Percentiles rank a stretch among this genome's conserved stretches.
Evolutionary conservation across 768 basidiomycete species (phyloP).

Genomic region (Kwoniella mangroviensis): DNA sequence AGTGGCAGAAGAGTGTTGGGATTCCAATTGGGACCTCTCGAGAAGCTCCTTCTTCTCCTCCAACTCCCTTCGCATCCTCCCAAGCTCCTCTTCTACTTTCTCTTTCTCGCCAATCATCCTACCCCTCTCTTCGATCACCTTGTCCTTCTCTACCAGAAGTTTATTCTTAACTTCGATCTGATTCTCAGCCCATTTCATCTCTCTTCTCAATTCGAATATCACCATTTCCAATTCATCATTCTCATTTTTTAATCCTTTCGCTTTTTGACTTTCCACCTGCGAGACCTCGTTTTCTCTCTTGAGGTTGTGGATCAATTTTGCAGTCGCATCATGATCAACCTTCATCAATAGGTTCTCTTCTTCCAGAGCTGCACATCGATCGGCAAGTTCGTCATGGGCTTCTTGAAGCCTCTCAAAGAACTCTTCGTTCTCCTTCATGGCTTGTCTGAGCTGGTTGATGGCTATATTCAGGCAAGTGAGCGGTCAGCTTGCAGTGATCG

Average conservation of each 20-base stretch:
- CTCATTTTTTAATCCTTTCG: background rate
- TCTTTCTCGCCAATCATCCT: background rate
- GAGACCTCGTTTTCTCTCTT: background rate
- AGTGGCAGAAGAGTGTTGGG: background rate
- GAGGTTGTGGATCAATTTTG: background rate
- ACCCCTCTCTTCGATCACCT: background rate
- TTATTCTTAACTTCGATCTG: background rate
- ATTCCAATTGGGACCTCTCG: no score
- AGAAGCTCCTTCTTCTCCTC: slow-evolving; percentile 3
- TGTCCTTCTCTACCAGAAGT: background rate
- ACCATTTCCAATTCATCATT: slow-evolving; percentile 14
- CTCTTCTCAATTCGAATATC: slow-evolving; percentile 16
- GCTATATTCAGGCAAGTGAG: slow-evolving; percentile 1
- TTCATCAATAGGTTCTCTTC: slow-evolving; percentile 18
- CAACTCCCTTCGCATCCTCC: background rate
- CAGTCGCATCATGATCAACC: background rate
- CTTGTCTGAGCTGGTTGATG: slow-evolving; percentile 14
- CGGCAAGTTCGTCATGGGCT: slow-evolving; percentile 33
- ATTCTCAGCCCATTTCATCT: slow-evolving; percentile 16
- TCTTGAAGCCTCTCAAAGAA: slow-evolving; percentile 35
- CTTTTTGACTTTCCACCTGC: background rate
- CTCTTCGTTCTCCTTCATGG: slow-evolving; percentile 42
- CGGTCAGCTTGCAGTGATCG: background rate
- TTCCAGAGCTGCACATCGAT: slow-evolving; percentile 22
- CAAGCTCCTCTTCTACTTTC: background rate